Base-by-base conservation (phyloP, 352 stramenopile species). In the Phytophthora meadii region DNA sequence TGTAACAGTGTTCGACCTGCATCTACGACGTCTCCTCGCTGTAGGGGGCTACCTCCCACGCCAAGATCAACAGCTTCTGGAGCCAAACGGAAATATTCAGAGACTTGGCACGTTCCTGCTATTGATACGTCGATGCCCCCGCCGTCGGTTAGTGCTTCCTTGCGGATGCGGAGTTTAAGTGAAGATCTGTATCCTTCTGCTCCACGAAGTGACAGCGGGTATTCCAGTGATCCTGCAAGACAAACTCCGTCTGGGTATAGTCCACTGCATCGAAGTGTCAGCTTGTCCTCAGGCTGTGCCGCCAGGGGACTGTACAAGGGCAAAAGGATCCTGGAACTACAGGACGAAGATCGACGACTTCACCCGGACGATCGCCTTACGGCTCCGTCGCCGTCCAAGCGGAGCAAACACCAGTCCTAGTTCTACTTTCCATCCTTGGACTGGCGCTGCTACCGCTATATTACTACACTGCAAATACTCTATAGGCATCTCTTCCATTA, bases 331-430 rank as follows among this genome's bases (percentile, higher is more conserved):
- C 54, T 94, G 22, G 78, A 94, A 49, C 64, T 94, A 17, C 82
- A 90, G 55, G 81, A 93, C 61, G 83, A 93, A 74, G 82, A 92
- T 54, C 82, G 85, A 5, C 68, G 83, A 55, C 69, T 89, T n/a
- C 65, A 76, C 25, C 80, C 83, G 2, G 76, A 88, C 28, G 81
- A 91, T 59, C 71, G 69, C 44, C 64, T 55, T 11, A 61, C 68
- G 39, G 41, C 74, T 3, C 72, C 75, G 17, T 88, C 78, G 30
- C 80, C 79, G 32, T 78, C 78, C 51, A 92, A 92, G 70, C 70
- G 70, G 37, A 76, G 82, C 68, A 85, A 76, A 47, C 69, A 74
- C 36, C 46, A 69, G 39, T 56, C 57, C 5, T 82, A 68, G 41
- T 40, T 54, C 28, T 48, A 61, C 42, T 48, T 19, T n/a, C 37